These are phyloP conservation scores for Biancaea sappan DNA, from an alignment of 306 rosid species.

Conservation along the genomic window DNA sequence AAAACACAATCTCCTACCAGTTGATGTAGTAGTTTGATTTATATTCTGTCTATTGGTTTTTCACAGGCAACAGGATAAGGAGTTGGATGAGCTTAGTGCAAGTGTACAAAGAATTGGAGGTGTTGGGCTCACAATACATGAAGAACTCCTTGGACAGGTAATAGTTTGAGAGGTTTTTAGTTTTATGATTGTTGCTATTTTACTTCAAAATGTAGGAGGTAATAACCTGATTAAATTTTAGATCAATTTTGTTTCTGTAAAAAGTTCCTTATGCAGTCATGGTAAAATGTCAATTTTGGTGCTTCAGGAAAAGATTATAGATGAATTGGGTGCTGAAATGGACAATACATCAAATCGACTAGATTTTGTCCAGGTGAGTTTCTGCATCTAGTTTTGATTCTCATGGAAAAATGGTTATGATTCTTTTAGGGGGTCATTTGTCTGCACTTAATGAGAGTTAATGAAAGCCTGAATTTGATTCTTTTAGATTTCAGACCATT, in stretches of 20 bases:
- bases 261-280: neutral
- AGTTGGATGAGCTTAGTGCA: conserved; percentile 90
- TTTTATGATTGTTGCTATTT: conserved; percentile 19
- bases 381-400: conserved; percentile 31
- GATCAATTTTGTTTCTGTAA: neutral
- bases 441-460: too few relatives aligned
- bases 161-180: conserved; percentile 24
- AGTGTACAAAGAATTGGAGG: conserved; percentile 96
- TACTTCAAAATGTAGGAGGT: conserved; percentile 9
- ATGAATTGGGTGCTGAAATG: conserved; percentile 88
- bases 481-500: too few relatives aligned
- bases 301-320: conserved; percentile 84
- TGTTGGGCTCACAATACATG: conserved; percentile 96
- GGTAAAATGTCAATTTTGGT: conserved; percentile 28
- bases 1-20: conserved; percentile 11
- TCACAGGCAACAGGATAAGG: conserved; percentile 91
- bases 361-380: conserved; percentile 95
- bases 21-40: conserved; percentile 21
- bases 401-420: conserved; percentile 3
- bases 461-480: too few relatives aligned
- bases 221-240: neutral
- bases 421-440: too few relatives aligned
- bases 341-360: conserved; percentile 92
- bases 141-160: conserved; percentile 92
- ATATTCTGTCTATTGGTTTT: conserved; percentile 32